Percentiles rank a stretch among this genome's conserved stretches.
phyloP scores from a whole-genome alignment of 495 filamentous ascomycete genomes.

The Talaromyces adpressus region DNA sequence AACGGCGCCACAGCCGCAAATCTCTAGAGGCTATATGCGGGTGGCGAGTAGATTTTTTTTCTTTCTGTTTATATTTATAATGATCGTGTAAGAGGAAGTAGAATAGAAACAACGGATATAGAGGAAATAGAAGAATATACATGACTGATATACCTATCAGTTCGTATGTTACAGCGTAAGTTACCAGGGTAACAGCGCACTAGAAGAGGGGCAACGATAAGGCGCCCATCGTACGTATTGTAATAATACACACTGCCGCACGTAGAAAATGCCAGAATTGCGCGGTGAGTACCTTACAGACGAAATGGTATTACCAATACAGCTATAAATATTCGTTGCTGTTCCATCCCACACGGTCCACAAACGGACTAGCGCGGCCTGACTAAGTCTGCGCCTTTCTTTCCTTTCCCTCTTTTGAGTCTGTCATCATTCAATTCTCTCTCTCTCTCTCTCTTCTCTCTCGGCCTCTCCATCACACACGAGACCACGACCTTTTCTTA shows the following conservation, averaged over 20 bases:
- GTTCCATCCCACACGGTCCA: not conserved
- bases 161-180: not conserved
- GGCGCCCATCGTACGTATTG: not conserved
- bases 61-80: not conserved
- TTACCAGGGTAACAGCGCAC: not conserved
- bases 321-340: not conserved
- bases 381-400: constrained; percentile 6
- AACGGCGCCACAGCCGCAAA: not conserved
- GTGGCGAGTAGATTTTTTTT: not conserved
- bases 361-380: constrained; percentile 2
- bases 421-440: constrained; percentile 9
- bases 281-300: not conserved
- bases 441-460: constrained; percentile 10
- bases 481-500: not conserved
- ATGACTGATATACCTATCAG: not conserved
- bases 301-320: not conserved
- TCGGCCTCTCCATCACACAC: constrained; percentile 13
- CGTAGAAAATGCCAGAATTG: not conserved
- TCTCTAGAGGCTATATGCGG: not conserved
- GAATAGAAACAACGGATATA: not conserved
- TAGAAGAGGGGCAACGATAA: not conserved
- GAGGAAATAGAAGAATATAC: not conserved
- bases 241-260: not conserved
- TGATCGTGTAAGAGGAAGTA: not conserved
- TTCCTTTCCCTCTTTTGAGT: not conserved